A percentile compares a stretch with the other conserved stretches of the same genome.
These are phyloP conservation scores for Cicer judaicum DNA, from an alignment of 306 rosid genomes.

Conservation along the genomic window DNA sequence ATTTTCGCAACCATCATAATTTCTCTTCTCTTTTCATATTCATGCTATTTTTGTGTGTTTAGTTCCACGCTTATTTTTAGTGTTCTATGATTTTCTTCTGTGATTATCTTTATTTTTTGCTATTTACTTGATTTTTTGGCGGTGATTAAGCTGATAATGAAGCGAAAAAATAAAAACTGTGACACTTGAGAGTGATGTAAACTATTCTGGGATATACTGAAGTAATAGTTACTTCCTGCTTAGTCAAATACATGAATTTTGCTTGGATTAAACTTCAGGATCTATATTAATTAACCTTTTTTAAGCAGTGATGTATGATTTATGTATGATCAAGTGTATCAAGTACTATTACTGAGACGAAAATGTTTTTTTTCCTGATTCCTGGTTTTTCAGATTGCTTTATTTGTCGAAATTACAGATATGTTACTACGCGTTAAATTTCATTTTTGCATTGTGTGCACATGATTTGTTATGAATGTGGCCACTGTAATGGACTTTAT, in stretches of 20 bases:
- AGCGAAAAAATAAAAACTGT: not conserved
- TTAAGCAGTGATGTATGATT: not conserved
- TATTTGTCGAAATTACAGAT: not conserved
- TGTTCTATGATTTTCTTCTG: not conserved
- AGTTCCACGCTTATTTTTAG: not conserved
- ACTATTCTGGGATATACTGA: not conserved
- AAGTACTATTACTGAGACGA: not conserved
- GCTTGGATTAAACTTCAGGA: not conserved
- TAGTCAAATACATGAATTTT: slow-evolving; percentile 8
- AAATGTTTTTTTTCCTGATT: not conserved
- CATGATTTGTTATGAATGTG: not conserved
- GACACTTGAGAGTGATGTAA: not conserved
- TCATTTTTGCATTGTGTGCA: not conserved
- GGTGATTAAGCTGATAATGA: not conserved
- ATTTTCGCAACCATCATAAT: not conserved
- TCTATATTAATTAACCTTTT: not conserved
- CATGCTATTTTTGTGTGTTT: not conserved
- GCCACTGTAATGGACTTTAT: not conserved
- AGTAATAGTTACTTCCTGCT: not conserved
- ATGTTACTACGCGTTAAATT: not conserved
- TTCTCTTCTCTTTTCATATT: not conserved
- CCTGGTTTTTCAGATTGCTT: not conserved
- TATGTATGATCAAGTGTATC: not conserved
- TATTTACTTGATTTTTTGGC: slow-evolving; percentile 21
- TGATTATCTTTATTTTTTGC: not conserved